Conservation (phyloP, 139 green algal species). For the Choricystis sp. region DNA sequence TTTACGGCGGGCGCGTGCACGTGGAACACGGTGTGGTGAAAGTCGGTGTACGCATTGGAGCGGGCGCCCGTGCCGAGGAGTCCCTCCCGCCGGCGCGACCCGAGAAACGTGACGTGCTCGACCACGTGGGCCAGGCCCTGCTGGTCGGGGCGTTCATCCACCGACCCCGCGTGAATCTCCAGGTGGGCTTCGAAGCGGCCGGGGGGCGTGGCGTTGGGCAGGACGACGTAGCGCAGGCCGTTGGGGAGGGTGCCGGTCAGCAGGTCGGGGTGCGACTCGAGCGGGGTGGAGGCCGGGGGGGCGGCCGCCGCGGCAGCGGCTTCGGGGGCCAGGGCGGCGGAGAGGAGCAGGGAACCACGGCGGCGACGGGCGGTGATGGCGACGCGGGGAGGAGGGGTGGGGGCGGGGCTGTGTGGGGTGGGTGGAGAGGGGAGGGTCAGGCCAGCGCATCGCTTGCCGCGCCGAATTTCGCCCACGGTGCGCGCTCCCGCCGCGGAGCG, state of each 20-base stretch:
- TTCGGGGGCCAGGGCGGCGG: not conserved
- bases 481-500: not conserved
- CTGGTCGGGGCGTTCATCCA: slow-evolving; percentile 57
- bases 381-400: no score
- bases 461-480: not conserved
- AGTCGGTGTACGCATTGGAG: slow-evolving; percentile 99
- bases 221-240: slow-evolving; percentile 84
- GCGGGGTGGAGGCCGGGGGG: slow-evolving; percentile 17
- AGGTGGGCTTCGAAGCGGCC: slow-evolving; percentile 87
- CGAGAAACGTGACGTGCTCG: slow-evolving; percentile 98
- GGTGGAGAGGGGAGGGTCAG: no score
- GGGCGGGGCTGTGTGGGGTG: no score
- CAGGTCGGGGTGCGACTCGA: slow-evolving; percentile 43
- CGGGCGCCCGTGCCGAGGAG: slow-evolving; percentile 78
- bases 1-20: slow-evolving; percentile 66
- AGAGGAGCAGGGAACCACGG: not conserved
- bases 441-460: not conserved
- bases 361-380: not conserved
- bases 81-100: slow-evolving; percentile 68
- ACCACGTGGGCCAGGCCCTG: slow-evolving; percentile 95
- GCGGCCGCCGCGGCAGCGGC: not conserved
- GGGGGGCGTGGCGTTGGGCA: slow-evolving; percentile 81
- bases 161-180: slow-evolving; percentile 63
- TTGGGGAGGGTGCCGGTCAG: slow-evolving; percentile 50
- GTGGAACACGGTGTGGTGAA: slow-evolving; percentile 99